phyloP scores from a whole-genome alignment of 2,329 filamentous ascomycete species.

The Clonostachys chloroleuca region DNA sequence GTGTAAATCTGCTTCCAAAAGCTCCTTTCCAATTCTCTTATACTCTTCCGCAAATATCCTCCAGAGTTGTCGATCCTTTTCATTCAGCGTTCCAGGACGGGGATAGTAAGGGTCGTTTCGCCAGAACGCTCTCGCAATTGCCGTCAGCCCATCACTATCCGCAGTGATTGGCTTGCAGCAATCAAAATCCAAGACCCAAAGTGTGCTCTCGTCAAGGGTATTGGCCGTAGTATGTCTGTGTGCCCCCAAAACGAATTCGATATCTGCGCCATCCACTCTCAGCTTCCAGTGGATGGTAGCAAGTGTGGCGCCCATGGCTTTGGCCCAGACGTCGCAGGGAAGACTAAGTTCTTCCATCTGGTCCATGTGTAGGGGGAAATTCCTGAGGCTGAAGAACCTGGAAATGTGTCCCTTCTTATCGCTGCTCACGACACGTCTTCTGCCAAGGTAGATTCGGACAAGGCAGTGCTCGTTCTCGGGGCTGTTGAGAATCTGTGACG shows the following conservation, averaged over 20 bases:
- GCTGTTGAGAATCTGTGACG: not conserved
- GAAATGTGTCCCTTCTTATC: too few species aligned
- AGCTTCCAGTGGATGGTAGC: conserved; percentile 45
- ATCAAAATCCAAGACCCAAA: conserved; percentile 47
- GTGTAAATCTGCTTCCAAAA: not conserved
- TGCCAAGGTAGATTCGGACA: conserved; percentile 2
- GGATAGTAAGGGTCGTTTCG: conserved; percentile 49
- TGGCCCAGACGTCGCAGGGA: conserved; percentile 24
- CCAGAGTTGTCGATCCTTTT: conserved; percentile 12
- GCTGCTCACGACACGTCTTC: not conserved
- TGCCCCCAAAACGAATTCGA: conserved; percentile 48
- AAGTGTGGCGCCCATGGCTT: conserved; percentile 41
- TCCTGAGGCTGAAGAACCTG: conserved; percentile 33
- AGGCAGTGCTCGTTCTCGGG: not conserved
- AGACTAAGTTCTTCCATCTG: conserved; percentile 40
- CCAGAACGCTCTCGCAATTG: conserved; percentile 36
- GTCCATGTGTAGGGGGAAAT: conserved; percentile 43
- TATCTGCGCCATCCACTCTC: conserved; percentile 42
- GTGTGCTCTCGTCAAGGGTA: conserved; percentile 19
- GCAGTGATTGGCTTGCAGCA: conserved; percentile 24
- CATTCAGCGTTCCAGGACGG: conserved; percentile 16
- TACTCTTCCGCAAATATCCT: conserved; percentile 8
- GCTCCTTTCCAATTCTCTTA: not conserved
- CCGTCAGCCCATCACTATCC: conserved; percentile 29
- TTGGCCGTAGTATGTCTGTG: conserved; percentile 3